phyloP scores from a whole-genome alignment of 2,329 filamentous ascomycete genomes.

The Falciphora oryzae region DNA sequence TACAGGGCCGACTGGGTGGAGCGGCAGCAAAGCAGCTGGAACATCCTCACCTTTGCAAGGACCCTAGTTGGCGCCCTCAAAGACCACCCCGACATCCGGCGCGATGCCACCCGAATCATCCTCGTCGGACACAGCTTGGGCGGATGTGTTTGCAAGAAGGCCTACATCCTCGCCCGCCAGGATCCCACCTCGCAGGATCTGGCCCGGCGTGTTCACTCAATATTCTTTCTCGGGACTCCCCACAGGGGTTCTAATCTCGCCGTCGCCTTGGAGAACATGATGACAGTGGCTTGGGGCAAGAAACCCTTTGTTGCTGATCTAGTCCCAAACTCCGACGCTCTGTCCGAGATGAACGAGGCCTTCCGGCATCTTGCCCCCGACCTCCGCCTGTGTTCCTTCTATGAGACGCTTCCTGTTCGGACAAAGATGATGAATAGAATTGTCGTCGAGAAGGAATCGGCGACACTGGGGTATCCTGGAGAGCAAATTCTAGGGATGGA shows the following conservation, averaged over 20 bases:
- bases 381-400: conserved; percentile 38
- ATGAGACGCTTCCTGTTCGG: conserved; percentile 18
- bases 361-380: conserved; percentile 34
- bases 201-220: conserved; percentile 24
- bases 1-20: conserved; percentile 27
- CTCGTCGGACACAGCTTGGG: conserved; percentile 43
- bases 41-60: conserved; percentile 28
- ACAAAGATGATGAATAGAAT: conserved; percentile 13
- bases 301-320: conserved; percentile 19
- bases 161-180: conserved; percentile 30
- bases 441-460: conserved; percentile 21
- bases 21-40: conserved; percentile 18
- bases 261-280: conserved; percentile 18
- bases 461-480: conserved; percentile 18
- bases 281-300: conserved; percentile 15
- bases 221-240: conserved; percentile 36
- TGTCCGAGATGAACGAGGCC: conserved; percentile 35
- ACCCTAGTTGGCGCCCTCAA: conserved; percentile 25
- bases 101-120: conserved; percentile 28
- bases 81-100: conserved; percentile 22
- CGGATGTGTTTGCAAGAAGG: conserved; percentile 32
- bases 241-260: conserved; percentile 36
- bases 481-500: conserved; percentile 21
- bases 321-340: conserved; percentile 14
- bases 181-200: conserved; percentile 24